phyloP scores from a whole-genome alignment of 1,139 yeast species.

The Geotrichum bryndzae region DNA sequence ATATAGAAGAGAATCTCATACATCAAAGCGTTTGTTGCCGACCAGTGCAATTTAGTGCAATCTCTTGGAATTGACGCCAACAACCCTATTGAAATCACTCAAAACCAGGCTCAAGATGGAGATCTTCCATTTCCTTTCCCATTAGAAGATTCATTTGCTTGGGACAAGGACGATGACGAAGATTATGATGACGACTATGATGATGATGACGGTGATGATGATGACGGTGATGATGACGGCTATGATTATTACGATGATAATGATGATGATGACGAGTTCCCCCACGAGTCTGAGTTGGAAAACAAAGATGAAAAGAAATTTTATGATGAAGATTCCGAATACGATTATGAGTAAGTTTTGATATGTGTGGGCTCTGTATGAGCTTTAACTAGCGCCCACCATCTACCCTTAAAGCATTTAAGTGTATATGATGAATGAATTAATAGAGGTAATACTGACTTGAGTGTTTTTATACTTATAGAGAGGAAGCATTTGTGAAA shows the following conservation, averaged over 20 bases:
- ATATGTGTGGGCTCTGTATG: neutral
- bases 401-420: neutral
- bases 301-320: constrained; percentile 3
- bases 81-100: constrained; percentile 24
- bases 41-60: constrained; percentile 19
- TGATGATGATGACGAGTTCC: constrained; percentile 2
- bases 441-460: constrained; percentile 2
- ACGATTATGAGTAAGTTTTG: constrained; percentile 9
- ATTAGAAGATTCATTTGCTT: constrained; percentile 4
- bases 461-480: constrained; percentile 1
- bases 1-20: constrained; percentile 11
- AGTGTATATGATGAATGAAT: neutral
- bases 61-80: constrained; percentile 16
- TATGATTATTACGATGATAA: constrained; percentile 7
- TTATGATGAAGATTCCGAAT: constrained; percentile 10
- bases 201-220: constrained; percentile 11
- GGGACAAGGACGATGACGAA: constrained; percentile 9
- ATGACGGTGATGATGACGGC: constrained; percentile 6
- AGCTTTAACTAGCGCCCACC: too few relatives aligned
- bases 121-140: constrained; percentile 22
- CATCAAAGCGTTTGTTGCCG: constrained; percentile 18
- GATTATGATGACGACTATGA: constrained; percentile 4
- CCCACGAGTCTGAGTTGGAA: neutral
- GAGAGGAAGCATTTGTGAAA: constrained; percentile 3
- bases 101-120: constrained; percentile 26